Conservation (phyloP, 2,329 filamentous ascomycete species). For the Claviceps arundinis region DNA sequence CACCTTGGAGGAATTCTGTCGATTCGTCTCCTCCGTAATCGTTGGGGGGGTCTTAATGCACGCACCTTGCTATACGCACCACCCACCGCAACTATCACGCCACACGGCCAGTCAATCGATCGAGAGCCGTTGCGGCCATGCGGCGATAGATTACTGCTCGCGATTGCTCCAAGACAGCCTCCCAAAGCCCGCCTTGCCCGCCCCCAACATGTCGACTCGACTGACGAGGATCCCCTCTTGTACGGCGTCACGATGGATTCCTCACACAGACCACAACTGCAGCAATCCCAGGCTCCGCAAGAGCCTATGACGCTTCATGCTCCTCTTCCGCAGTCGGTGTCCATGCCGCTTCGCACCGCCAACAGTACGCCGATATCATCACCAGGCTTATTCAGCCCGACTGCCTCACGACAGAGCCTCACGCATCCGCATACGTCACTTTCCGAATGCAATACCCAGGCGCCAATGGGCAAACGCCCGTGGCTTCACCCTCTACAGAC, state of each 20-base stretch:
- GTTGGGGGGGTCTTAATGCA: not conserved
- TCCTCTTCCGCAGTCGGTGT: conserved; percentile 21
- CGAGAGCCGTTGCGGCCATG: conserved; percentile 4
- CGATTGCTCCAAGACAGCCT: conserved; percentile 4
- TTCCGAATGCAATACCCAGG: conserved; percentile 42
- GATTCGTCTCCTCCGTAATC: not conserved
- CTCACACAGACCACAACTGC: conserved; percentile 5
- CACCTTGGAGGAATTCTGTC: not conserved
- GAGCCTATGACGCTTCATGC: conserved; percentile 15
- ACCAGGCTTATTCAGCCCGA: conserved; percentile 47
- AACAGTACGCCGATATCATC: conserved; percentile 47
- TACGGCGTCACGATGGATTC: conserved; percentile 8
- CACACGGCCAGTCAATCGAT: not conserved
- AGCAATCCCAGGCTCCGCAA: not conserved
- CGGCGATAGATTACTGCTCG: conserved; percentile 7
- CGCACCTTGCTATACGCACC: not conserved
- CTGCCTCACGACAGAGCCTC: conserved; percentile 27
- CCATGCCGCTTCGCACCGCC: conserved; percentile 33
- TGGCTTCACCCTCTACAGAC: conserved; percentile 59
- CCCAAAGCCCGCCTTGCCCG: conserved; percentile 3
- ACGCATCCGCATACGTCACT: conserved; percentile 26
- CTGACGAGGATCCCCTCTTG: not conserved
- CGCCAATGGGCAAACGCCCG: conserved; percentile 37
- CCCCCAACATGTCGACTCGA: conserved; percentile 9
- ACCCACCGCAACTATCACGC: too few species aligned